Evolutionary conservation across 2,329 filamentous ascomycete genomes (phyloP), one percentile per base, ranked within the genome.

Genomic region (Colletotrichum graminicola): DNA sequence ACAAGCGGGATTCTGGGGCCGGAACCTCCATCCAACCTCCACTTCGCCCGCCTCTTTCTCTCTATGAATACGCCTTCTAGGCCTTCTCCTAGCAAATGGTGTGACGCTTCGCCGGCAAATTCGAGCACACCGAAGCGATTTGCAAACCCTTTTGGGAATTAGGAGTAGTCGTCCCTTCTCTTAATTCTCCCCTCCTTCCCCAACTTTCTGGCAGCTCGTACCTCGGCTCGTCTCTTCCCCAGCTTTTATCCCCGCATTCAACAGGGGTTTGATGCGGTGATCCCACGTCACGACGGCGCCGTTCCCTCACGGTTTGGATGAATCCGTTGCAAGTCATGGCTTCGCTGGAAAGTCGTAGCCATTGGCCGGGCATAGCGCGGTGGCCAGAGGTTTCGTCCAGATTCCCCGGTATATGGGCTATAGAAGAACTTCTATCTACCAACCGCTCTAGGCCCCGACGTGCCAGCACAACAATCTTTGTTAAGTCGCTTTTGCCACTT

Each of bases 181-280:
- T n/a, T 63, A 34, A 47, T 29, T 12, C 45, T 29, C 16, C 23
- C 26, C 26, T 41, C 34, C n/a, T 45, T 21, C 49, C 61, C 34
- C 26, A 36, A 12, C 26, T 21, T 45, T 34, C 29, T 21, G 23
- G 61, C 21, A 7, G 23, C 49, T 45, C n/a, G 26, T 43, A 55
- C 61, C 49, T 52, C 61, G 61, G 61, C 49, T 55, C 26, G 49
- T 32, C 51, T 32, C 49, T 32, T 54, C 49, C 51, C 39, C 69
- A 67, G 16, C 62, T 55, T 54, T 61, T 64, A 47, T 52, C 69
- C 68, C 66, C 69, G 65, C 69, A 69, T 61, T 41, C 47, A 60
- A 72, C 69, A 69, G 69, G 69, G 69, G 26, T 72, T 12, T 7
- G 36, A 29, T 69, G 69, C 59, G 65, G 66, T 69, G 65, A 69